phyloP scores from a whole-genome alignment of 2,329 filamentous ascomycete genomes.

The Nothophoma quercina region DNA sequence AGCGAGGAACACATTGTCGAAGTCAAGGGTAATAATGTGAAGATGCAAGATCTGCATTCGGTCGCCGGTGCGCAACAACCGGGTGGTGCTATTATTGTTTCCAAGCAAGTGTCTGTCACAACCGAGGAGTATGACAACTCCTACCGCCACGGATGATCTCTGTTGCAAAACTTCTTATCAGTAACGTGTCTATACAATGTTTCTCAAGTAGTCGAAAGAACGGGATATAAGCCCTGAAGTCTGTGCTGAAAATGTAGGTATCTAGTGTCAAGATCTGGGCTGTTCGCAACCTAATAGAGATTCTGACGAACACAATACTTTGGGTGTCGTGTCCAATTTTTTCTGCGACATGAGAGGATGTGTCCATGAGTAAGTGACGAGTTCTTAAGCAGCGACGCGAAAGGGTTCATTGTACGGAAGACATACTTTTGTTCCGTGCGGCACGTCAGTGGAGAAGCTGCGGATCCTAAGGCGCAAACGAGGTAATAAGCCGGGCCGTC shows the following conservation, averaged over 20 bases:
- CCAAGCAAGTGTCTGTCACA: conserved; percentile 19
- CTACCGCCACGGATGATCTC: too few species aligned
- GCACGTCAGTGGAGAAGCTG: neutral
- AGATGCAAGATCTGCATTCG: conserved; percentile 15
- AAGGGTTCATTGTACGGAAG: neutral
- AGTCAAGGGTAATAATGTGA: conserved; percentile 7
- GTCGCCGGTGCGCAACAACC: neutral
- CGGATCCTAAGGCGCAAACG: neutral
- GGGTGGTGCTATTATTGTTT: conserved; percentile 18
- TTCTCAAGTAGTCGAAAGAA: too few species aligned
- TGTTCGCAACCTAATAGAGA: too few species aligned
- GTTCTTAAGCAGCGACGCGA: too few species aligned
- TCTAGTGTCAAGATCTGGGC: too few species aligned
- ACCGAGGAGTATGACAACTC: conserved; percentile 25
- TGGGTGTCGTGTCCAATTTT: too few species aligned
- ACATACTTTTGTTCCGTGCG: neutral
- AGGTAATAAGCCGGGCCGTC: conserved; percentile 9
- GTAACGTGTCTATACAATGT: too few species aligned
- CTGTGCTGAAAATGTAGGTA: too few species aligned
- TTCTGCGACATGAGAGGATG: too few species aligned
- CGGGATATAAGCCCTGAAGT: too few species aligned
- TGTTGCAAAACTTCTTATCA: too few species aligned
- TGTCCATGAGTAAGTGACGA: too few species aligned
- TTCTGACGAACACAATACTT: neutral
- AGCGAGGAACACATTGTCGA: conserved; percentile 25